Percentiles rank a stretch among this genome's conserved stretches.
Evolutionary conservation across 371 early-diverging fungal genomes (phyloP).

Genomic region (Rhizopus arrhizus): DNA sequence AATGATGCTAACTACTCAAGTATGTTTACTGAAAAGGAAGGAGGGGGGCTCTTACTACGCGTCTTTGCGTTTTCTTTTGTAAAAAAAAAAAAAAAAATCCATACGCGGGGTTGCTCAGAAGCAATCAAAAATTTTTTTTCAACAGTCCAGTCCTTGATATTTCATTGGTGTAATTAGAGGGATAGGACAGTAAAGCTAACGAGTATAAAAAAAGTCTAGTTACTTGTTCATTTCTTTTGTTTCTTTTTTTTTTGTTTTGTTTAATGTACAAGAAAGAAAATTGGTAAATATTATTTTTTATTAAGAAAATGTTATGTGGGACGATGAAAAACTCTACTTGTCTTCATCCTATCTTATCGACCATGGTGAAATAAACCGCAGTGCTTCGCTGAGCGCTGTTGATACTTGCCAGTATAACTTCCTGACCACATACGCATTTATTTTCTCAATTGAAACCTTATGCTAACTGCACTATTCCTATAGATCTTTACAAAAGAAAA

Average conservation of each 20-base stretch:
- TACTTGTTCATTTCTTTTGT: neutral
- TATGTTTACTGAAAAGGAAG: too few relatives aligned
- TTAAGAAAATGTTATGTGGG: constrained; percentile 5
- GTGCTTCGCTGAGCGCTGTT: constrained; percentile 49
- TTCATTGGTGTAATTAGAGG: too few relatives aligned
- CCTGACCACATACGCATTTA: constrained; percentile 28
- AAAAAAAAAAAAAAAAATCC: too few relatives aligned
- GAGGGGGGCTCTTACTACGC: too few relatives aligned
- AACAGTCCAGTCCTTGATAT: neutral
- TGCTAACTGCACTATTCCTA: too few relatives aligned
- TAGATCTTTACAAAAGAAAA: neutral
- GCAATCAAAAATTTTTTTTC: neutral
- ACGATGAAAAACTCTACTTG: constrained; percentile 36
- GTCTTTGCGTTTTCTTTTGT: too few relatives aligned
- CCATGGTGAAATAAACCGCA: constrained; percentile 46
- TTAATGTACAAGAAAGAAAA: constrained; percentile 3
- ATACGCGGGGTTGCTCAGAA: too few relatives aligned
- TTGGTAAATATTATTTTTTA: constrained; percentile 12
- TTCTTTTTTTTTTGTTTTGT: neutral
- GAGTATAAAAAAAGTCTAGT: neutral
- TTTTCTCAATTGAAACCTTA: too few relatives aligned
- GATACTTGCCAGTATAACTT: constrained; percentile 51
- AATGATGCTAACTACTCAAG: too few relatives aligned
- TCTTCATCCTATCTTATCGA: constrained; percentile 49
- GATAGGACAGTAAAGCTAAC: too few relatives aligned